Evolutionary conservation across 1,139 yeast species (phyloP), one percentile per base, ranked within the genome.

Genomic region (Saccharomyces hybrid): DNA sequence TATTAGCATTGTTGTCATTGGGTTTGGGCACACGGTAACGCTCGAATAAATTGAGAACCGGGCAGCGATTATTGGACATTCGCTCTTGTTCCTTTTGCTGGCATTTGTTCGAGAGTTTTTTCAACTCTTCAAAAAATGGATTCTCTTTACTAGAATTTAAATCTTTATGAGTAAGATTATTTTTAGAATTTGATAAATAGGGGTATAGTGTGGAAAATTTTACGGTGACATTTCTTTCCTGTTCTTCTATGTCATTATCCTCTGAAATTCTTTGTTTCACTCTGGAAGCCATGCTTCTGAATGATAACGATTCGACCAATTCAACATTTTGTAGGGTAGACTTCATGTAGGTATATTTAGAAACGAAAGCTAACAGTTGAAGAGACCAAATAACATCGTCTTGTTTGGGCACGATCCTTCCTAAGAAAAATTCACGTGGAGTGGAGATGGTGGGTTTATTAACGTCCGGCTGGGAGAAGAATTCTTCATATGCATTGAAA

Each of bases 341-440:
- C 64, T 91, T 87, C 67, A 91, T 75, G 57, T 83, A 79, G 0
- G 97, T 86, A 67, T 91, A 91, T 69, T 93, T 93, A 8, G 98
- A 89, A 51, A 91, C 88, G 70, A 90, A 93, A 20, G 98, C 98
- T 54, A 93, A 73, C 34, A 93, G 77, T 70, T 93, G 98, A 54
- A 93, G 76, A 5, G 96, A 86, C 97, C 97, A 90, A 38, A 89
- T 84, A 30, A 93, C 88, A 68, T 93, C 99, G 67, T 91, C 97
- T 59, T 88, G 96, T 57, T 89, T 80, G 1, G 97, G 97, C 9
- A 89, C 80, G 16, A 90, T 79, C 26, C 85, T 83, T 1, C 96
- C 95, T 55, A 84, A 81, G 32, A 84, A 78, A 66, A 88, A 88
- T 51, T 75, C 77, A 57, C 96, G 76, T 5, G 90, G 91, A 0